These are phyloP conservation scores for Paramarasmius palmivorus DNA, from an alignment of 1,284 basidiomycete species.

Conservation along the genomic window DNA sequence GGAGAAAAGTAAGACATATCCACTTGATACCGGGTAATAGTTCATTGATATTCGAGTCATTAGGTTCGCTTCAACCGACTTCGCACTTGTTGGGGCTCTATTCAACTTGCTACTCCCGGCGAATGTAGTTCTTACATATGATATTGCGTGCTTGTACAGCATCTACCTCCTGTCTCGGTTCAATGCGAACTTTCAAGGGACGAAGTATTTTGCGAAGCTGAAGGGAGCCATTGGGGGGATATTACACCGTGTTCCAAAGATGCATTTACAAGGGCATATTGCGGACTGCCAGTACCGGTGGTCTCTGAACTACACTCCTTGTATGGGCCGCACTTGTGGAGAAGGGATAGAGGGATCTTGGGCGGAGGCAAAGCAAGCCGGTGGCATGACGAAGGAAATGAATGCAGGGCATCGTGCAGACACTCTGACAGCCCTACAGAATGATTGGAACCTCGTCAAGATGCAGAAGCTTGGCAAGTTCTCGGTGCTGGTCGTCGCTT, in stretches of 20 bases:
- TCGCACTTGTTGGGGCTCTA: neutral
- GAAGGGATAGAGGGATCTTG: slow-evolving; percentile 7
- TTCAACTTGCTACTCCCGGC: neutral
- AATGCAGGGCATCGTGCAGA: slow-evolving; percentile 20
- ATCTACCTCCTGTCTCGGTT: neutral
- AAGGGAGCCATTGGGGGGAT: neutral
- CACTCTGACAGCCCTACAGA: slow-evolving; percentile 21
- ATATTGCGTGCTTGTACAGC: slow-evolving; percentile 3
- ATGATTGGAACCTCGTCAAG: slow-evolving; percentile 27
- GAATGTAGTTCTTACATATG: slow-evolving; percentile 1
- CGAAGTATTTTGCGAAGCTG: neutral
- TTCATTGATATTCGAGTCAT: too few relatives aligned
- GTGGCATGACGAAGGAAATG: slow-evolving; percentile 24
- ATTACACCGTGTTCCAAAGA: neutral
- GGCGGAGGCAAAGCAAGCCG: slow-evolving; percentile 9
- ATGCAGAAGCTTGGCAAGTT: slow-evolving; percentile 14
- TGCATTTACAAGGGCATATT: slow-evolving; percentile 5
- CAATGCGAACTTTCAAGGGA: neutral
- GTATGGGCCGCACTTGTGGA: neutral
- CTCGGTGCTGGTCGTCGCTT: too few relatives aligned
- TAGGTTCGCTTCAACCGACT: neutral
- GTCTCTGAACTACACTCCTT: slow-evolving; percentile 1
- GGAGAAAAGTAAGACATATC: neutral
- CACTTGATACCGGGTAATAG: neutral
- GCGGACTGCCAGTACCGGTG: slow-evolving; percentile 3